Percentiles rank a stretch among this genome's conserved stretches.
phyloP scores from a whole-genome alignment of 352 stramenopile species.

The Phytophthora syringae region DNA sequence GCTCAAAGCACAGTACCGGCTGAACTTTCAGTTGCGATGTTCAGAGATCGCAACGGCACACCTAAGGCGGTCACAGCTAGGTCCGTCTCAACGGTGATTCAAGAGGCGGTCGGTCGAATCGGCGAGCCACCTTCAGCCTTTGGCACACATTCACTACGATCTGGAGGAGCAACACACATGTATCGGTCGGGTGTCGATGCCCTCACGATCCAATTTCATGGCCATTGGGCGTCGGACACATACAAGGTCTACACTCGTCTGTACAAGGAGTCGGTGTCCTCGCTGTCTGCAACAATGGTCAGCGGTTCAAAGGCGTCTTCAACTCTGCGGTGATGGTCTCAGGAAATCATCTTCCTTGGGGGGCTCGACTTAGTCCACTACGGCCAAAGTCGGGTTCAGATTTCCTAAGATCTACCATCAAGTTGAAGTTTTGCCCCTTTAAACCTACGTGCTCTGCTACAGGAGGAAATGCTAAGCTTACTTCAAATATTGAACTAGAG shows the following conservation, averaged over 20 bases:
- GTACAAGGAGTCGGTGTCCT: too few relatives aligned
- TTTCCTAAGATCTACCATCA: not conserved
- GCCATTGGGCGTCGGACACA: conserved; percentile 8
- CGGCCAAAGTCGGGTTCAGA: too few relatives aligned
- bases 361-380: not conserved
- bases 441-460: not conserved
- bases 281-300: not conserved
- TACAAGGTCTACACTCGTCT: conserved; percentile 34
- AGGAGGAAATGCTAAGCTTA: not conserved
- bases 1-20: not conserved
- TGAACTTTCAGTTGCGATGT: not conserved
- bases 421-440: not conserved
- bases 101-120: too few relatives aligned
- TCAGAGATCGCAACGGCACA: too few relatives aligned
- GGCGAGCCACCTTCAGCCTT: too few relatives aligned
- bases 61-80: too few relatives aligned
- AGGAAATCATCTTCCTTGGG: not conserved
- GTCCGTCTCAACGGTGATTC: too few relatives aligned
- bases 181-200: too few relatives aligned
- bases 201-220: conserved; percentile 23
- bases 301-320: not conserved
- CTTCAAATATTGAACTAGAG: too few relatives aligned
- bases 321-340: not conserved
- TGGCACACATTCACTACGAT: too few relatives aligned
- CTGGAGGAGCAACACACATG: too few relatives aligned